Percentiles rank a stretch among this genome's conserved stretches.
Evolutionary conservation across 768 basidiomycete species (phyloP).

Genomic region (Asterophora lycoperdoides): DNA sequence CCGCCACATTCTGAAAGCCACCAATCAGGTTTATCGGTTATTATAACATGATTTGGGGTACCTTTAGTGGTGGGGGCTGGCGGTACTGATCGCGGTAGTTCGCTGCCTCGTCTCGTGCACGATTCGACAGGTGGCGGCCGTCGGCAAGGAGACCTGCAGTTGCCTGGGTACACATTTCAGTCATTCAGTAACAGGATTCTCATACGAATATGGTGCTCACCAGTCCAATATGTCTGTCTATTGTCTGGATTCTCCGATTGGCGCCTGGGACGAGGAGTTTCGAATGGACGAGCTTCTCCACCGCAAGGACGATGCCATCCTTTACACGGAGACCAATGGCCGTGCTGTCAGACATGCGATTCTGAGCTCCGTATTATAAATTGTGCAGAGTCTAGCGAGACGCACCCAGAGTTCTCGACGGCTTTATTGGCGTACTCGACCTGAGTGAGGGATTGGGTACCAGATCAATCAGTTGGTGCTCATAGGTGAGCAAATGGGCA

Average conservation of each 20-base stretch:
- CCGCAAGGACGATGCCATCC: constrained; percentile 91
- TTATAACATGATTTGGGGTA: constrained; percentile 24
- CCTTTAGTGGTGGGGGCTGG: constrained; percentile 76
- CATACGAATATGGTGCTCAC: constrained; percentile 36
- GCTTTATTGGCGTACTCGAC: constrained; percentile 99
- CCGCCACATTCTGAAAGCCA: constrained; percentile 39
- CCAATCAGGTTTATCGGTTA: not conserved
- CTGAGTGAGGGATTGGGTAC: constrained; percentile 42
- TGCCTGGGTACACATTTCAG: constrained; percentile 48
- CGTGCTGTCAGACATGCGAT: constrained; percentile 51
- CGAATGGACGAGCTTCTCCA: constrained; percentile 97
- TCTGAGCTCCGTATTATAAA: not conserved
- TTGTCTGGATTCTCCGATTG: constrained; percentile 89
- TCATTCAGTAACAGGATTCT: not conserved
- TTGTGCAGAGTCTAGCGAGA: not conserved
- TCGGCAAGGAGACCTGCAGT: constrained; percentile 93
- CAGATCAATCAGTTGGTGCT: constrained; percentile 1
- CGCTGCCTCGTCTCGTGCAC: constrained; percentile 79
- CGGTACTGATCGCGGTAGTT: constrained; percentile 71
- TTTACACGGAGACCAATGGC: constrained; percentile 95
- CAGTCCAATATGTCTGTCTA: constrained; percentile 92
- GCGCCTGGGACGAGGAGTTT: constrained; percentile 92
- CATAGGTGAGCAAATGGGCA: constrained; percentile 4
- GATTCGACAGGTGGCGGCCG: constrained; percentile 80
- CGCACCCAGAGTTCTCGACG: constrained; percentile 95